A percentile compares a stretch with the other conserved stretches of the same genome.
phyloP scores from a whole-genome alignment of 1,284 basidiomycete genomes.

The Mycena sp. region DNA sequence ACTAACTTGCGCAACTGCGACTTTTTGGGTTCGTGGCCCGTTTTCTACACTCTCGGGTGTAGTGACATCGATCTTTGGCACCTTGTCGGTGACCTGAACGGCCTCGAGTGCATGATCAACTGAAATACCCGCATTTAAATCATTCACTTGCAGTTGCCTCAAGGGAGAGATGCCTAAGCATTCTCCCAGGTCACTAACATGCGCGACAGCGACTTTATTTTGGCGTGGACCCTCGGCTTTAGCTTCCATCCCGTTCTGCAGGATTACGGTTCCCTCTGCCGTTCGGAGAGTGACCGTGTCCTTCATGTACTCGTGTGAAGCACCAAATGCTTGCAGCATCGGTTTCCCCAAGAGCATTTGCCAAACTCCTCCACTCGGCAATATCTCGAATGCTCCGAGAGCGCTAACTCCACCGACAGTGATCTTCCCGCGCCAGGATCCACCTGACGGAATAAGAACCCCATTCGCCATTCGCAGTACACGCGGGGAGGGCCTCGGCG shows the following conservation, averaged over 20 bases:
- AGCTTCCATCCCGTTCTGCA: neutral
- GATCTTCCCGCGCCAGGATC: constrained; percentile 4
- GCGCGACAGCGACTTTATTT: constrained; percentile 18
- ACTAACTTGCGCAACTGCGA: constrained; percentile 10
- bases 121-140: neutral
- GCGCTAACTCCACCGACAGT: neutral
- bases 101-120: constrained; percentile 4
- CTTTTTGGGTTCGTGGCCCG: constrained; percentile 10
- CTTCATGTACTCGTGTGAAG: constrained; percentile 11
- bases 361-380: constrained; percentile 19
- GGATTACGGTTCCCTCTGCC: neutral
- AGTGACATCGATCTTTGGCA: neutral
- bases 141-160: constrained; percentile 9
- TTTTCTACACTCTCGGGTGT: neutral
- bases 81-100: neutral
- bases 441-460: constrained; percentile 4
- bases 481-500: neutral
- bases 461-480: constrained; percentile 18
- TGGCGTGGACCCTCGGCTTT: constrained; percentile 14
- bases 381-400: constrained; percentile 11
- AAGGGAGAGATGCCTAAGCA: constrained; percentile 18
- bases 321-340: constrained; percentile 8
- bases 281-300: constrained; percentile 2
- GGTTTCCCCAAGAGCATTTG: constrained; percentile 17
- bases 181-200: constrained; percentile 21